Percentiles rank a stretch among this genome's conserved stretches.
These are phyloP conservation scores for Strigomonas culicis DNA, from an alignment of 208 protist species.

Conservation along the genomic window DNA sequence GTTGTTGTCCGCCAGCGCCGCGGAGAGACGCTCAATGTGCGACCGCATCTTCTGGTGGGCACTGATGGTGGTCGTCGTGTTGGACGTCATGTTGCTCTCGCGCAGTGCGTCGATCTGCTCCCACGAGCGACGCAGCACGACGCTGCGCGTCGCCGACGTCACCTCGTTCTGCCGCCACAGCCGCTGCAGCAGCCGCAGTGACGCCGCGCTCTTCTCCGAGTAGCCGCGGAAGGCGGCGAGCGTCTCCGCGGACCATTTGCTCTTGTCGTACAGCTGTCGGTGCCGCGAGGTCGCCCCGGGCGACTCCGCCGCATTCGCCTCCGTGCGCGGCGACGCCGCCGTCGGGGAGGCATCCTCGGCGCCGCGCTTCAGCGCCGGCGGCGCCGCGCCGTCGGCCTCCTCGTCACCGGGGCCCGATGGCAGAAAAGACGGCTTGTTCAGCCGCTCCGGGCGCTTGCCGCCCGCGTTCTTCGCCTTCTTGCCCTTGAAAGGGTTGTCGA, in stretches of 20 bases:
- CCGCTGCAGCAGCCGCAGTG: constrained; percentile 30
- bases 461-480: neutral
- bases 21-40: neutral
- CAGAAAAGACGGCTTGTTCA: neutral
- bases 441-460: neutral
- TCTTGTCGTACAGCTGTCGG: neutral
- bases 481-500: neutral
- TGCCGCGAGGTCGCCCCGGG: neutral
- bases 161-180: constrained; percentile 38
- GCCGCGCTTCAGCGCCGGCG: too few relatives aligned
- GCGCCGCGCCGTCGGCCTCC: too few relatives aligned
- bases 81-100: constrained; percentile 2
- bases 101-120: constrained; percentile 19
- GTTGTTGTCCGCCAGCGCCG: neutral
- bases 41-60: neutral
- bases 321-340: too few relatives aligned
- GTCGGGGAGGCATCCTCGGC: neutral
- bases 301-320: neutral
- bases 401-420: too few relatives aligned
- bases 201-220: constrained; percentile 7
- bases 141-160: constrained; percentile 29
- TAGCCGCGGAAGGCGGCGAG: constrained; percentile 1
- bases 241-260: neutral
- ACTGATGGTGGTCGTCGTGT: constrained; percentile 4
- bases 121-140: constrained; percentile 39